A percentile compares a stretch with the other conserved stretches of the same genome.
phyloP scores from a whole-genome alignment of 257 asterid genomes.

The Echium plantagineum region DNA sequence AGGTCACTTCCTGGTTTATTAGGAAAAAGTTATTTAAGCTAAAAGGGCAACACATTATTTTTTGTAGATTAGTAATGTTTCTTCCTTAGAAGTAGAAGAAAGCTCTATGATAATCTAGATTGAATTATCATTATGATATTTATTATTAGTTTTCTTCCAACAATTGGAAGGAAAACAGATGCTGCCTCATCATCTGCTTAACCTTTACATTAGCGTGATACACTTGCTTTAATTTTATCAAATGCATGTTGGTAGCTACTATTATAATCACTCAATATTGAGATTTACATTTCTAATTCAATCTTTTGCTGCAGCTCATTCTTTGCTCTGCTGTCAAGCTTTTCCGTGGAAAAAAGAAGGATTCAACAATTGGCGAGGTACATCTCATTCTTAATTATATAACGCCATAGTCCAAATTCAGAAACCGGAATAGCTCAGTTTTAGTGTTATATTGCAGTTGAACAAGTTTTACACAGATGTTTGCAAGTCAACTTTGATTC shows the following conservation, averaged over 20 bases:
- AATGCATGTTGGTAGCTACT: conserved; percentile 1
- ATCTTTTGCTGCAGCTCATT: conserved; percentile 44
- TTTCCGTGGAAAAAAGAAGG: conserved; percentile 76
- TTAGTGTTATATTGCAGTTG: conserved; percentile 36
- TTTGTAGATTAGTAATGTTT: neutral
- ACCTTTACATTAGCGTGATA: neutral
- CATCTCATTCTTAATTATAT: conserved; percentile 9
- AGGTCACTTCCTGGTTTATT: neutral
- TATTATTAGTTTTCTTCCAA: too few species aligned
- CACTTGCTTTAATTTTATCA: neutral
- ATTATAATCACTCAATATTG: neutral
- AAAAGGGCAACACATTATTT: too few species aligned
- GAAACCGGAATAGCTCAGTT: neutral
- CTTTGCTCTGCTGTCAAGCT: conserved; percentile 95
- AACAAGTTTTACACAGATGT: conserved; percentile 55
- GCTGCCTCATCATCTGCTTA: neutral
- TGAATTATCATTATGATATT: too few species aligned
- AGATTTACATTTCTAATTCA: conserved; percentile 4
- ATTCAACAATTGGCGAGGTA: conserved; percentile 86
- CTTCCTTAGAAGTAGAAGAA: too few species aligned
- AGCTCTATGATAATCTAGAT: neutral
- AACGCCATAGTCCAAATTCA: neutral
- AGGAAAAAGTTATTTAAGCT: too few species aligned
- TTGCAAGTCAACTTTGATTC: conserved; percentile 74
- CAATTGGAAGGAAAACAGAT: neutral